Percentiles rank a stretch among this genome's conserved stretches.
These are phyloP conservation scores for Nicotiana attenuata DNA, from an alignment of 257 asterid genomes.

Conservation along the genomic window DNA sequence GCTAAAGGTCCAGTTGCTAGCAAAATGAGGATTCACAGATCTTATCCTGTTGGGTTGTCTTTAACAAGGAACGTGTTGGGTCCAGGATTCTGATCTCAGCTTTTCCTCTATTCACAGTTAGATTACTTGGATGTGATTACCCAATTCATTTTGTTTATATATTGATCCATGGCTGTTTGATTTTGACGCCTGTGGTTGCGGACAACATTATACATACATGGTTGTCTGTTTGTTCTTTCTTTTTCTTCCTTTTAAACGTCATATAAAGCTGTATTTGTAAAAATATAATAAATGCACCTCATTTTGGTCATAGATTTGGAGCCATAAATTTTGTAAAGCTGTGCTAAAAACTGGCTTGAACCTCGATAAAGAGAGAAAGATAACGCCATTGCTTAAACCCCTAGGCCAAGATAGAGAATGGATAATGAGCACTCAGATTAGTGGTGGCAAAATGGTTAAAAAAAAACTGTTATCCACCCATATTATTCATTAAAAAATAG, in stretches of 20 bases:
- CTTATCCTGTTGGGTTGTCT: constrained; percentile 56
- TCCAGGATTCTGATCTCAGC: constrained; percentile 15
- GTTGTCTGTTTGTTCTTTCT: not conserved
- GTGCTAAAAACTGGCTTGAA: no score
- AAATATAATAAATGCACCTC: not conserved
- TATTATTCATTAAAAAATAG: no score
- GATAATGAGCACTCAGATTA: no score
- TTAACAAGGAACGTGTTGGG: constrained; percentile 37
- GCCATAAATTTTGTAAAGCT: not conserved
- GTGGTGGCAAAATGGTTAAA: no score
- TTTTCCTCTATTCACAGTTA: not conserved
- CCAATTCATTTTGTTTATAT: not conserved
- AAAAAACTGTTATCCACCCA: no score
- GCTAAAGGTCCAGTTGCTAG: constrained; percentile 21
- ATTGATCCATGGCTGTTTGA: not conserved
- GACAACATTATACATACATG: not conserved
- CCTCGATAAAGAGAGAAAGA: not conserved
- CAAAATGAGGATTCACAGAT: constrained; percentile 66
- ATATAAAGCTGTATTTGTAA: not conserved
- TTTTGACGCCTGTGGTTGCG: not conserved
- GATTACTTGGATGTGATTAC: not conserved
- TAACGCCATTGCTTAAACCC: not conserved
- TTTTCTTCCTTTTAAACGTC: not conserved
- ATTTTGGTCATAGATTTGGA: not conserved
- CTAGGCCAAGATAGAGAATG: no score